Percentiles rank a stretch among this genome's conserved stretches.
phyloP scores from a whole-genome alignment of 2,329 filamentous ascomycete species.

The Aotearoamyces nothofagi region DNA sequence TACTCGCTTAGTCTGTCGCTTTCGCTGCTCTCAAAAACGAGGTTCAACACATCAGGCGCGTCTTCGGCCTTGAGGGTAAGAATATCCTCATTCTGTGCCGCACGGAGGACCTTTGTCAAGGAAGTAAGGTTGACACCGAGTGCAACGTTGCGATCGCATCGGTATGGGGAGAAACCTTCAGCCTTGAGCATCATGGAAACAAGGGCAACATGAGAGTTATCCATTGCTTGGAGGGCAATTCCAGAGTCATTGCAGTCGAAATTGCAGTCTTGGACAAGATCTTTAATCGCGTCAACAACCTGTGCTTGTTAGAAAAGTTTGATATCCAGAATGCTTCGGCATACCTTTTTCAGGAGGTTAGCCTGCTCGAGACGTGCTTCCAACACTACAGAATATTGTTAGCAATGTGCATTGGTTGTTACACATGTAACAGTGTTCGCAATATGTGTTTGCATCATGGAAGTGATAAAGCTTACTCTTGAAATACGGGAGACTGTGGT shows the following conservation, averaged over 20 bases:
- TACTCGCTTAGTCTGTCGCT: conserved; percentile 94
- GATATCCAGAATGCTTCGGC: conserved; percentile 6
- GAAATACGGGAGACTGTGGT: too few relatives aligned
- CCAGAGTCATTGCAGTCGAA: conserved; percentile 99
- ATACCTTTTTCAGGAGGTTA: conserved; percentile 83
- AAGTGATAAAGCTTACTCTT: too few relatives aligned
- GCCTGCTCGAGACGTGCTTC: conserved; percentile 97
- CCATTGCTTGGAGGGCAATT: conserved; percentile 97
- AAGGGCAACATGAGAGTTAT: conserved; percentile 97
- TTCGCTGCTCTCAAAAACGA: conserved; percentile 82
- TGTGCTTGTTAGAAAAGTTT: conserved; percentile 23
- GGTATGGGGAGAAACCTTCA: conserved; percentile 85
- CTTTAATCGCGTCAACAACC: conserved; percentile 98
- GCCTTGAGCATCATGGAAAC: conserved; percentile 98
- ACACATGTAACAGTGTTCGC: too few relatives aligned
- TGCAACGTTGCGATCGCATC: conserved; percentile 97
- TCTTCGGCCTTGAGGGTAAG: conserved; percentile 97
- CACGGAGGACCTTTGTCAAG: conserved; percentile 91
- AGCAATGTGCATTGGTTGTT: too few relatives aligned
- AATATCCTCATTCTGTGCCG: conserved; percentile 86
- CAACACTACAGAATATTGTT: conserved; percentile 63
- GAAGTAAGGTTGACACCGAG: conserved; percentile 95
- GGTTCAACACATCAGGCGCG: conserved; percentile 85
- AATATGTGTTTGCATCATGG: too few relatives aligned
- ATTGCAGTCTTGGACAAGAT: conserved; percentile 98